Base-by-base conservation (phyloP, 108 stramenopile genomes). In the Nannochloropsis oceanica region DNA sequence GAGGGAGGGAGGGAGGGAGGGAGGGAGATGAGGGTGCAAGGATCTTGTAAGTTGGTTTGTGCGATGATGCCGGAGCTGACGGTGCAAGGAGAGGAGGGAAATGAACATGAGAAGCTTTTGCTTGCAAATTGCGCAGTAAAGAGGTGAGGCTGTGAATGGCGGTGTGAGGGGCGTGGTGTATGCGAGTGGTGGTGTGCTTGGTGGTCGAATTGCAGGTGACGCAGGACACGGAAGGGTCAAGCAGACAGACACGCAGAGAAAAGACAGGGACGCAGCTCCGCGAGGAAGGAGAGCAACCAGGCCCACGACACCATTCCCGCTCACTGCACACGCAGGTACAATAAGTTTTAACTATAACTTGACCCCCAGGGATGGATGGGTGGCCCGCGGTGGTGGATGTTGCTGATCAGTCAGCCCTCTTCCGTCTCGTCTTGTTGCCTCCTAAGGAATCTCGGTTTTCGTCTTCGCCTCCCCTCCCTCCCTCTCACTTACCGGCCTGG, bases 401-500 rank as follows among this genome's bases (percentile, higher is more conserved):
- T 2, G 25, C 27, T 26, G 27, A 25, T 81, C 25, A 8, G 8
- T 26, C 27, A 25, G n/a, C 27, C 27, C 3, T 5, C 27, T 27
- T 27, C 26, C 81, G 27, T 27, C 14, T 18, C 81, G 2, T 18
- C 2, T 26, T 25, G 26, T 34, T 5, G 13, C 26, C 27, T 26
- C 81, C 27, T 34, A 18, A 81, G 26, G 81, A 34, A 81, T 26
- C 26, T 81, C 34, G 34, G 34, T 34, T 34, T 34, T 34, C 34
- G 81, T 25, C 24, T 26, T 44, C 27, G 26, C 44, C 46, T 44
- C 20, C 25, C 27, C 25, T 26, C 25, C 11, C 9, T 46, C 27
- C 20, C 10, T 26, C 44, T 9, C 44, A 43, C 83, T 26, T 27
- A 84, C 97, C 97, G 12, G 94, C 97, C 92, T 98, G 97, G 84